Conservation (phyloP, 2,329 filamentous ascomycete species). For the Botryotinia convoluta region DNA sequence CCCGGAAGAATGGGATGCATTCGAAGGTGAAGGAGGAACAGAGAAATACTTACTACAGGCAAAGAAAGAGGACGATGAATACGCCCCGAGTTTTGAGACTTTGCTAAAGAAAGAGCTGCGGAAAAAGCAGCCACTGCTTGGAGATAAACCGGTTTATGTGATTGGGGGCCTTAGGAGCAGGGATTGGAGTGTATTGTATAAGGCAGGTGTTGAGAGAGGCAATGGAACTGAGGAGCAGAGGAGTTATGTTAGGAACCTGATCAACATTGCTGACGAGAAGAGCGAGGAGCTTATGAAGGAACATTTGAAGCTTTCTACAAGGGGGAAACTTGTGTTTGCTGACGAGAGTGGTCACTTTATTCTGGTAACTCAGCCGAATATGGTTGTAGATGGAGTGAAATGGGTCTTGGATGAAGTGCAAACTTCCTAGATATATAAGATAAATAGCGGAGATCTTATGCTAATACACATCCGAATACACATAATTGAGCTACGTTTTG, state of each 20-base stretch:
- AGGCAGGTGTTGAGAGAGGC: constrained; percentile 37
- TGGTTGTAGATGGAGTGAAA: constrained; percentile 39
- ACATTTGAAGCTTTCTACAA: constrained; percentile 36
- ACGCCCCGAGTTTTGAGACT: constrained; percentile 33
- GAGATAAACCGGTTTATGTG: constrained; percentile 29
- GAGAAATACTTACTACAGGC: constrained; percentile 22
- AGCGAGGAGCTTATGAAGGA: constrained; percentile 36
- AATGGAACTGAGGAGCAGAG: constrained; percentile 40
- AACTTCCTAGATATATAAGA: not conserved
- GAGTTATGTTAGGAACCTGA: constrained; percentile 32
- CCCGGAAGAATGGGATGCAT: constrained; percentile 23
- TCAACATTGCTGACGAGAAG: constrained; percentile 34
- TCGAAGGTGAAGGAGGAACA: constrained; percentile 21
- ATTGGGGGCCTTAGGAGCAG: not conserved
- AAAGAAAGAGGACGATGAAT: constrained; percentile 20
- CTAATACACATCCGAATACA: not conserved
- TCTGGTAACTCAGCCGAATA: constrained; percentile 40
- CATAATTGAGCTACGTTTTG: not conserved
- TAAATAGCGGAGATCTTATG: not conserved
- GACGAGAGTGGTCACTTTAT: constrained; percentile 40
- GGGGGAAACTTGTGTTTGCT: constrained; percentile 35
- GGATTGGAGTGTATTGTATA: constrained; percentile 32
- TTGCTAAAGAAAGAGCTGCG: constrained; percentile 34
- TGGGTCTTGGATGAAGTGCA: not conserved
- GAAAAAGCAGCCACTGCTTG: constrained; percentile 34